Evolutionary conservation across 768 basidiomycete genomes (phyloP).

Genomic region (Coprinopsis marcescibilis): DNA sequence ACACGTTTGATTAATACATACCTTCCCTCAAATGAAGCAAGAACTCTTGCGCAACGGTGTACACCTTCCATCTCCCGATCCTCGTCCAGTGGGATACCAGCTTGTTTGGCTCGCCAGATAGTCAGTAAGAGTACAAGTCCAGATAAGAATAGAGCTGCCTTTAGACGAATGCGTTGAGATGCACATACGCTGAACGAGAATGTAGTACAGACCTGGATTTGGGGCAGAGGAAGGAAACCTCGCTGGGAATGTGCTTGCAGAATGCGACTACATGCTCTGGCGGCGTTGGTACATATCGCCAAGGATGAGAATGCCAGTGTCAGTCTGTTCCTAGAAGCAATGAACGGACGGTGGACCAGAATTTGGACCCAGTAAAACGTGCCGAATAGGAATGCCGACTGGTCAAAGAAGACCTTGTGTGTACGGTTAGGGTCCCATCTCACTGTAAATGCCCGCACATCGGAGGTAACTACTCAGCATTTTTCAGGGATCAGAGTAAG

Average conservation of each 20-base stretch:
- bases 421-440: slow-evolving; percentile 32
- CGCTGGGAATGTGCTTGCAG: slow-evolving; percentile 43
- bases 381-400: slow-evolving; percentile 44
- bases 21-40: slow-evolving; percentile 17
- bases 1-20: slow-evolving; percentile 9
- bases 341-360: slow-evolving; percentile 65
- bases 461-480: too few species aligned
- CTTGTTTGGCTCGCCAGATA: slow-evolving; percentile 38
- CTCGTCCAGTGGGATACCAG: slow-evolving; percentile 24
- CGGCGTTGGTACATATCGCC: slow-evolving; percentile 69
- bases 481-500: too few species aligned
- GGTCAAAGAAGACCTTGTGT: slow-evolving; percentile 35
- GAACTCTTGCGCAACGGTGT: slow-evolving; percentile 33
- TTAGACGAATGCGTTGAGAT: too few species aligned
- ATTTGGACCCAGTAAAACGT: slow-evolving; percentile 52
- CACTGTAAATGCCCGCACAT: slow-evolving; percentile 20
- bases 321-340: slow-evolving; percentile 44
- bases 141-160: slow-evolving; percentile 14
- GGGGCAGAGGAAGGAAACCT: not conserved
- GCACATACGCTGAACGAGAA: too few species aligned
- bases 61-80: slow-evolving; percentile 38
- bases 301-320: slow-evolving; percentile 51
- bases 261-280: slow-evolving; percentile 66
- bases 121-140: slow-evolving; percentile 43
- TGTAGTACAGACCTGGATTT: not conserved